Evolutionary conservation across 108 stramenopile genomes (phyloP), one percentile per base, ranked within the genome.

Genomic region (Cyclostephanos invisitatus): DNA sequence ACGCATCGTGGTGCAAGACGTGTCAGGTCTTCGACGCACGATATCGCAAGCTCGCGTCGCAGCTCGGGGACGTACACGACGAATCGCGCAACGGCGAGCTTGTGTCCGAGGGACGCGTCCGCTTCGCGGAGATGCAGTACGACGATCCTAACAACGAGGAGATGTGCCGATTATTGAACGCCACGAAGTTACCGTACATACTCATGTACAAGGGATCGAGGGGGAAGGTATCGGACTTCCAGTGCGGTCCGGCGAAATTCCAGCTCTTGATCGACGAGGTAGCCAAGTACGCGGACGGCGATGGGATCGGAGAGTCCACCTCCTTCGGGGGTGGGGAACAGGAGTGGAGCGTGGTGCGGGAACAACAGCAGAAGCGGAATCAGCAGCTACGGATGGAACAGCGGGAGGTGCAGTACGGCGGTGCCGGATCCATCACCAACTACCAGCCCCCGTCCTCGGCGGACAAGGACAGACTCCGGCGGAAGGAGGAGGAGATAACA

Each of bases 1-100:
- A 77, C 25, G 83, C 83, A 29, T 65, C 54, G 47, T 83, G 83
- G 83, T 83, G 83, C 65, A 80, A 80, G 67, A 80, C 79, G 7
- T 83, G 83, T 57, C 54, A 68, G 32, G 62, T 67, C 21, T 83
- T 83, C 40, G 79, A 74, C 54, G 68, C 62, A 6, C 59, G 73
- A 0, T 83, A 83, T 37, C 68, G 70, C 10, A 74, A 83, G 55
- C 75, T 83, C 12, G 79, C 79, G 40, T 63, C 62, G 7, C 75
- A 80, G 62, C 22, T 79, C n/a, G 78, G 79, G 7, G 83, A 83
- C 68, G 66, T 62, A 12, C 64, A 61, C 59, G 36, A 37, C 29
- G 40, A 40, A 27, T 42, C 37, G 38, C 3, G 14, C 1, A 42
- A 37, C 7, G 36, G 50, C 58, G 29, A 67, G n/a, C 29, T 74